phyloP scores from a whole-genome alignment of 495 filamentous ascomycete species.

The Thozetella sp. region DNA sequence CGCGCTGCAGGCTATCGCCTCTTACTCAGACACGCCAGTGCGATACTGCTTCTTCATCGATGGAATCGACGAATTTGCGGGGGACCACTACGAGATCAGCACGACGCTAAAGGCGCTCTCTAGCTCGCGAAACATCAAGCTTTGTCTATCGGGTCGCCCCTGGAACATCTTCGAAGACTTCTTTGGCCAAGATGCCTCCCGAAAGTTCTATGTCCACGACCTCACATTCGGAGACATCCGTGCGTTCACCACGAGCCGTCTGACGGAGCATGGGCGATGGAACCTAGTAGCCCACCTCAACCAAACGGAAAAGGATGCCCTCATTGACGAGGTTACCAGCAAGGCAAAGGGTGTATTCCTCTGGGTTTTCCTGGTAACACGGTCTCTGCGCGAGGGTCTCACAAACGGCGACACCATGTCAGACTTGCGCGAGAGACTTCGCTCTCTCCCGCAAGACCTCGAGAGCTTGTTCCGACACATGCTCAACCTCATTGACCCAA shows the following conservation, averaged over 20 bases:
- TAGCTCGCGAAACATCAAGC: conserved; percentile 19
- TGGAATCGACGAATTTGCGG: conserved; percentile 26
- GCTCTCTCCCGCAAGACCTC: conserved; percentile 21
- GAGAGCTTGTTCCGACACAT: conserved; percentile 20
- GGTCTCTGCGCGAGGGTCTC: conserved; percentile 25
- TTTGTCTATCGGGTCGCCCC: conserved; percentile 41
- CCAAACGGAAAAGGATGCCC: neutral
- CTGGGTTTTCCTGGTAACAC: conserved; percentile 36
- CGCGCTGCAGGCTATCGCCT: too few relatives aligned
- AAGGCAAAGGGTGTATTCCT: conserved; percentile 36
- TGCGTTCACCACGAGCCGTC: too few relatives aligned
- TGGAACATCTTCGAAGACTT: conserved; percentile 32
- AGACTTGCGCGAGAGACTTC: conserved; percentile 18
- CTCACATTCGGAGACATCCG: conserved; percentile 22
- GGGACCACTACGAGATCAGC: conserved; percentile 18
- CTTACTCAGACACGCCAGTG: too few relatives aligned
- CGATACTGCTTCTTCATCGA: conserved; percentile 41
- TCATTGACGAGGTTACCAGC: conserved; percentile 18
- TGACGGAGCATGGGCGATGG: too few relatives aligned
- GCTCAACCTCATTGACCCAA: conserved; percentile 5
- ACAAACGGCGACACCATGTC: conserved; percentile 21
- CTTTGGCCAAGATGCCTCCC: conserved; percentile 17
- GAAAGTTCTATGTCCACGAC: conserved; percentile 16
- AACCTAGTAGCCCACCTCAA: too few relatives aligned
- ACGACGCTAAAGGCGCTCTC: neutral